Base-by-base conservation (phyloP, 768 basidiomycete genomes). In the Suillus hirtellus region DNA sequence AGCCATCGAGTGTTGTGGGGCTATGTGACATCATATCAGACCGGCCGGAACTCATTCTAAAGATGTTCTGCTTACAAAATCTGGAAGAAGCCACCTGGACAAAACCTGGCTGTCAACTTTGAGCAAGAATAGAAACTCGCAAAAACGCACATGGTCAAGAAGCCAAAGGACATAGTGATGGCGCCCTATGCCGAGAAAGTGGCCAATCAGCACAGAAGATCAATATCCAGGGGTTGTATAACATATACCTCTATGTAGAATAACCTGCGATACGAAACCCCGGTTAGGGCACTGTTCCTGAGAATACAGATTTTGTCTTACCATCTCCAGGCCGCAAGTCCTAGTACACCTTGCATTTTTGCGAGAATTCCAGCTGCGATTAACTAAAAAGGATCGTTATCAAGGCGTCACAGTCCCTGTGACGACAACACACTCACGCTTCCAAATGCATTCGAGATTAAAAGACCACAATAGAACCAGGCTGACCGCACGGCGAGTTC, bases 361-460 rank as follows among this genome's bases (percentile, higher is more conserved):
- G 79, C 76, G 17, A 93, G 79, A 60, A 92, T 88, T 12, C 88
- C 90, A n/a, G 89, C 89, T 17, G 89, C 91, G 69, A 91, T 84
- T 8, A 90, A 71, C 85, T 89, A 64, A 21, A 42, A 65, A 27
- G 21, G 31, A 34, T 12, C 10, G 31, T 37, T 52, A 53, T 38
- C 38, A 1, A 37, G 21, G 31, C 17, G 35, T 8, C 27, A 34
- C 35, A 17, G 37, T 27, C 9, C n/a, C 31, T n/a, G 40, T 19
- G 54, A 46, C 24, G 24, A 35, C 35, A 56, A 15, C 4, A n/a
- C 15, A 69, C 84, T 69, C 61, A 88, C 87, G 52, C 82, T 78
- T 52, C 89, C 87, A 66, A 89, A 88, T 6, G 89, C 88, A 69
- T 88, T 87, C 4, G 87, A 86, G 47, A 88, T 80, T 10, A 89